Base-by-base conservation (phyloP, 768 basidiomycete species). In the Russula dissimulans region DNA sequence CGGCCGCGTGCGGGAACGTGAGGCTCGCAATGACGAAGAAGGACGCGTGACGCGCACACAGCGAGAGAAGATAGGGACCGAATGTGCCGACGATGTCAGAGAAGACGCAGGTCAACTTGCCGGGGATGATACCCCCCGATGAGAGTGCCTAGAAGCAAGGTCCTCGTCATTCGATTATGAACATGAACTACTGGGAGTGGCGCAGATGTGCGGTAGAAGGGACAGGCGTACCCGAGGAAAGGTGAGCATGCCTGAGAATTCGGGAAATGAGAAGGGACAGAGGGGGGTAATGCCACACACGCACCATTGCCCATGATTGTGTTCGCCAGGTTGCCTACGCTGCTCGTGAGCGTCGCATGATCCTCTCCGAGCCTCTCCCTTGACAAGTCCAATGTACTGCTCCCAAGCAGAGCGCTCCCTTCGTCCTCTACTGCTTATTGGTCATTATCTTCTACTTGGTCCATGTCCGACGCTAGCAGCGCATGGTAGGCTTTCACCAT, bases 301-400 rank as follows among this genome's bases (percentile, higher is more conserved):
- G 67, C 71, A 84, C 91, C 91, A 56, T 89, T 95, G 14, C 93
- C 93, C 65, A 97, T 87, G 67, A 95, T 92, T 0, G 94, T 97
- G 66, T 97, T 97, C 29, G 84, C 76, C 45, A 97, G 75, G 68
- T 93, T 93, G 65, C 88, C 85, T 54, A 90, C 78, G 52, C 83
- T 84, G 64, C 87, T 88, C 18, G 77, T 64, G 31, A 92, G 71
- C 45, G 75, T 81, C 11, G 89, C 91, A 71, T 81, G 82, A 0
- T 91, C 91, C 18, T 88, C 86, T 71, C 52, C 67, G 66, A 31
- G 60, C 67, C 53, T 70, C 71, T 54, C 61, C 61, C 57, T 46
- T 57, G 60, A 38, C 14, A 55, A 18, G 59, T 59, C 52, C 60
- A 65, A 62, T 42, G 70, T 62, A 72, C 78, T 17, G 54, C 62